Conservation (phyloP, 1,139 yeast genomes). For the Debaryomycetaceae sp. region DNA sequence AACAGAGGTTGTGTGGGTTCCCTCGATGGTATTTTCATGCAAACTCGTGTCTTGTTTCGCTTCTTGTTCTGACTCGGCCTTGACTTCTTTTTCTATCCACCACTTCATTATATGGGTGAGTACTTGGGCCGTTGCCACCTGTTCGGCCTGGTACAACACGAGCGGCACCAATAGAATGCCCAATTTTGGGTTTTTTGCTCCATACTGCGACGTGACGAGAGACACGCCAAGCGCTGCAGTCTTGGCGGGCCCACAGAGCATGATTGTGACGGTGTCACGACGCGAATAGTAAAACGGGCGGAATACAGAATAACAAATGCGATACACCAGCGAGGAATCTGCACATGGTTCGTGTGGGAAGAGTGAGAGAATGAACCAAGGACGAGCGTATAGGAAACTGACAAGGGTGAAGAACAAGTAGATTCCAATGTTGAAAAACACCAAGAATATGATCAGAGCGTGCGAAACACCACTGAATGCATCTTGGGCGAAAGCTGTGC, state of each 20-base stretch:
- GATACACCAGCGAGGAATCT: conserved; percentile 31
- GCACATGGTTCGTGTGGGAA: conserved; percentile 38
- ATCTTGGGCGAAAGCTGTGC: conserved; percentile 75
- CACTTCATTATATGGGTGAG: conserved; percentile 52
- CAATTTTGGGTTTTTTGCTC: conserved; percentile 44
- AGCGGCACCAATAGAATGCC: conserved; percentile 73
- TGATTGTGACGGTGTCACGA: conserved; percentile 63
- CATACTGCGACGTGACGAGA: conserved; percentile 69
- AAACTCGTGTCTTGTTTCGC: neutral
- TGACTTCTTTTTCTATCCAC: conserved; percentile 44
- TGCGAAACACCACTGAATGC: conserved; percentile 67
- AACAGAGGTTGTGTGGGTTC: too few relatives aligned
- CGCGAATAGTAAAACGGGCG: conserved; percentile 63
- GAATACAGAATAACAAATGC: conserved; percentile 26
- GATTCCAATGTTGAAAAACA: conserved; percentile 71
- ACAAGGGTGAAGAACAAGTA: conserved; percentile 64
- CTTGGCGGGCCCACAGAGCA: conserved; percentile 88
- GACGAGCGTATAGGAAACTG: conserved; percentile 51
- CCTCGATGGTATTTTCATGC: too few relatives aligned
- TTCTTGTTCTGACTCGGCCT: conserved; percentile 3
- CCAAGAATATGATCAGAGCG: conserved; percentile 59
- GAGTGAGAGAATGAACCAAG: conserved; percentile 35
- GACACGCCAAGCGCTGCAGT: conserved; percentile 90
- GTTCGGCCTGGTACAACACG: conserved; percentile 79
- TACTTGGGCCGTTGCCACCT: conserved; percentile 67